Conservation (phyloP, 148 eudicot genomes). For the Tetragonia tetragonoides region DNA sequence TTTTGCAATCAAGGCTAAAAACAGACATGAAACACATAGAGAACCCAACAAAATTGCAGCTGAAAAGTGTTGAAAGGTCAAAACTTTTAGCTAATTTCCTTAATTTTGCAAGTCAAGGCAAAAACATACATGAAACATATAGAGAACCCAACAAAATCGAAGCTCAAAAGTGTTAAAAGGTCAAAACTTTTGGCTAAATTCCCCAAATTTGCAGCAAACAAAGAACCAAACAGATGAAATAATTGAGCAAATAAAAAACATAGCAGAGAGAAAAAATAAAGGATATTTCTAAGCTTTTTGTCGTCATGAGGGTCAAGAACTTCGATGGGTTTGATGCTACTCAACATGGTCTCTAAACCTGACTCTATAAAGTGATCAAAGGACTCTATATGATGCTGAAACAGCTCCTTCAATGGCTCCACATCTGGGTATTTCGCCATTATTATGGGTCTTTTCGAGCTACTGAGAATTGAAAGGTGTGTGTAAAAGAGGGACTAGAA, state of each 20-base stretch:
- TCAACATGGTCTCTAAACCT: constrained; percentile 47
- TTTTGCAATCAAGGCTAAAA: too few species aligned
- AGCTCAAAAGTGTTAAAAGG: not conserved
- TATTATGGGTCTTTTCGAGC: not conserved
- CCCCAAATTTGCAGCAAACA: not conserved
- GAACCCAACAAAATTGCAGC: not conserved
- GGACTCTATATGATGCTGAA: constrained; percentile 75
- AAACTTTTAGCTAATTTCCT: too few species aligned
- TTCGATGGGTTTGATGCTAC: constrained; percentile 50
- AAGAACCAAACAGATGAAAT: not conserved
- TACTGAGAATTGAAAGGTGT: too few species aligned
- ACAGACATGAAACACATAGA: not conserved
- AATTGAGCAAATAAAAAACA: not conserved
- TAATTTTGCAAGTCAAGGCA: too few species aligned
- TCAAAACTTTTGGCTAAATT: not conserved
- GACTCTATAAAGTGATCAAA: constrained; percentile 56
- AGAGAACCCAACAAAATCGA: not conserved
- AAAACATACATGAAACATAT: too few species aligned
- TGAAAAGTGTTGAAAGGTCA: too few species aligned
- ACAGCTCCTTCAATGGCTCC: constrained; percentile 51
- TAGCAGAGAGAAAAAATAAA: constrained; percentile 7
- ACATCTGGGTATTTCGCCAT: constrained; percentile 28
- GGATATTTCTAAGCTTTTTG: constrained; percentile 74
- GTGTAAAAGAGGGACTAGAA: too few species aligned
- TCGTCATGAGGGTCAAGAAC: constrained; percentile 43